These are phyloP conservation scores for Pycnococcus provasolii DNA, from an alignment of 139 green algal species.

Conservation along the genomic window DNA sequence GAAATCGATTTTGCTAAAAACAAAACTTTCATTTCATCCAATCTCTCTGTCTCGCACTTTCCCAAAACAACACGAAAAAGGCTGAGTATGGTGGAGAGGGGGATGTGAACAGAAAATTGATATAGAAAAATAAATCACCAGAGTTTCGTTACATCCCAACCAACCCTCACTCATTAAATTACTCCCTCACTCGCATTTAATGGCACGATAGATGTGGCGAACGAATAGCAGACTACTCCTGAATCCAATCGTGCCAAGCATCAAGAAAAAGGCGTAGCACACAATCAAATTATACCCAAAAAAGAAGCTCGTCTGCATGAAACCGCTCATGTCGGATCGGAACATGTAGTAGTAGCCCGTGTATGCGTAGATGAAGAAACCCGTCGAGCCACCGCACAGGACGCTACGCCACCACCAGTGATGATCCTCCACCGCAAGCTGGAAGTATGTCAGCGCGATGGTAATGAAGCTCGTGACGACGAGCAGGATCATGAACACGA, in stretches of 20 bases:
- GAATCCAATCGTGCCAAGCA: slow-evolving; percentile 69
- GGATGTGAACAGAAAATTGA: no score
- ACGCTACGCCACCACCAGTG: slow-evolving; percentile 89
- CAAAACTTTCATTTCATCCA: no score
- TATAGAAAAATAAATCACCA: no score
- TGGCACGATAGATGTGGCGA: slow-evolving; percentile 37
- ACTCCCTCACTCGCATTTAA: slow-evolving; percentile 44
- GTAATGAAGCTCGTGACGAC: slow-evolving; percentile 92
- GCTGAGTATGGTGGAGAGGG: no score
- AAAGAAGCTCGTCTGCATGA: slow-evolving; percentile 72
- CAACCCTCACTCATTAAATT: no score
- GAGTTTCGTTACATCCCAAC: no score
- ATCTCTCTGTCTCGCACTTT: no score
- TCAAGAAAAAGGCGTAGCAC: slow-evolving; percentile 70
- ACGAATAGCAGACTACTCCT: slow-evolving; percentile 61
- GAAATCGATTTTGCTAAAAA: no score
- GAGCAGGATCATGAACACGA: slow-evolving; percentile 85
- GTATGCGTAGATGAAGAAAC: slow-evolving; percentile 81
- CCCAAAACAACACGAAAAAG: no score
- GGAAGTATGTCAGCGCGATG: slow-evolving; percentile 91
- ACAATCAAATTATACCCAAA: slow-evolving; percentile 65
- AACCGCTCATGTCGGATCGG: slow-evolving; percentile 60
- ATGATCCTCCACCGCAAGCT: slow-evolving; percentile 85
- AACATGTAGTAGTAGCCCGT: slow-evolving; percentile 82
- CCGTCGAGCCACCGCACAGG: slow-evolving; percentile 77